phyloP scores from a whole-genome alignment of 768 basidiomycete species.

The Serendipita vermifera region DNA sequence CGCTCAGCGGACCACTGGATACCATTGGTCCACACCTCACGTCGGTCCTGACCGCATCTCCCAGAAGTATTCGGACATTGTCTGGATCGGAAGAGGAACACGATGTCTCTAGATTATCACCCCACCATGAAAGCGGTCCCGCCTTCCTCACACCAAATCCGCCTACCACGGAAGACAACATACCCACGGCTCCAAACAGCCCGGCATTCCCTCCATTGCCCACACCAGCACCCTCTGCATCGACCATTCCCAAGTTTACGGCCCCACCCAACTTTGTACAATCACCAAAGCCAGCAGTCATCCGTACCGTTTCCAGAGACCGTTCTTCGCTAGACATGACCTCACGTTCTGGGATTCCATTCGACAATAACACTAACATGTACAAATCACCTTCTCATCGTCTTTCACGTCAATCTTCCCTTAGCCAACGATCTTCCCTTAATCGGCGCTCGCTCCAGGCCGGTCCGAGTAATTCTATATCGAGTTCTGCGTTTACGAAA shows the following conservation, averaged over 20 bases:
- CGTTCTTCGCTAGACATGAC: neutral
- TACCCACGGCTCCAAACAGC: neutral
- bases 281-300: slow-evolving; percentile 2
- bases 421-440: neutral
- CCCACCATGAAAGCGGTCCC: neutral
- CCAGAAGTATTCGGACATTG: neutral
- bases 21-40: too few species aligned
- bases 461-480: neutral
- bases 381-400: too few species aligned
- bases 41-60: too few species aligned
- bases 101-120: neutral
- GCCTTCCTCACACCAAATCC: neutral
- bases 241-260: neutral
- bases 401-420: too few species aligned
- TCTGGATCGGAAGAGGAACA: neutral
- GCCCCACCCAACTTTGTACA: slow-evolving; percentile 3
- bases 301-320: neutral
- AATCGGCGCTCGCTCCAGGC: neutral
- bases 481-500: neutral
- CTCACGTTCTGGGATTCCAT: neutral
- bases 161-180: neutral
- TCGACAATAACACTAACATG: neutral
- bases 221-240: neutral
- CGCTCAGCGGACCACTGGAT: too few species aligned
- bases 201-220: neutral